These are phyloP conservation scores for Acer negundo DNA, from an alignment of 345 rosid genomes.

Conservation along the genomic window DNA sequence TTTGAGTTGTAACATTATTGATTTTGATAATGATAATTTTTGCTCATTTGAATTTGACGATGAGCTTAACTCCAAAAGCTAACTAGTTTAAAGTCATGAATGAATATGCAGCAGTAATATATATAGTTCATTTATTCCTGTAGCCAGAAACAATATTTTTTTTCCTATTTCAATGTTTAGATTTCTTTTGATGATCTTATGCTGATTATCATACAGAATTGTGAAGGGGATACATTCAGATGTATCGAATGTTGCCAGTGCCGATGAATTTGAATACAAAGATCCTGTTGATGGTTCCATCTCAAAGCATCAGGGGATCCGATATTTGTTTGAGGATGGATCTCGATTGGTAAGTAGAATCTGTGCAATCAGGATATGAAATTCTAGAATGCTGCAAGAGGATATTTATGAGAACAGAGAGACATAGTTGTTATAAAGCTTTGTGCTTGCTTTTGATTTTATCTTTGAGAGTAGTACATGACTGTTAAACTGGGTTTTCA, in stretches of 20 bases:
- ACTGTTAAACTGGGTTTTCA: background rate
- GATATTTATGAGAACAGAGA: background rate
- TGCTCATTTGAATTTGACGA: background rate
- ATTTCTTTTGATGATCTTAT: background rate
- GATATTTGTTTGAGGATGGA: constrained; percentile 94
- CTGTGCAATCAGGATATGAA: background rate
- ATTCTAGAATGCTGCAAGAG: background rate
- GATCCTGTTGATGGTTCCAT: constrained; percentile 98
- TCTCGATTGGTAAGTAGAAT: constrained; percentile 75
- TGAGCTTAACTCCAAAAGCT: background rate
- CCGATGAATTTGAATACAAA: constrained; percentile 95
- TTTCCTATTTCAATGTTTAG: background rate
- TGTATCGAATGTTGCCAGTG: constrained; percentile 72
- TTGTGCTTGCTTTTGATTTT: background rate
- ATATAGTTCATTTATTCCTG: background rate
- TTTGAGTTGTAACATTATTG: background rate
- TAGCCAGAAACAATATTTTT: constrained; percentile 3
- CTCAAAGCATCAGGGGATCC: constrained; percentile 93
- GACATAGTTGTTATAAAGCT: background rate
- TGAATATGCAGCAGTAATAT: background rate
- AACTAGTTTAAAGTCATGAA: background rate
- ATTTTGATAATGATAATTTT: background rate
- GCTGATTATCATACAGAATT: constrained; percentile 44
- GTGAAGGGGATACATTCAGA: constrained; percentile 66
- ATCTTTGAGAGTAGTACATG: background rate